A percentile compares a stretch with the other conserved stretches of the same genome.
Evolutionary conservation across 1,284 basidiomycete genomes (phyloP).

Genomic region (Ceratobasidium papillatum): DNA sequence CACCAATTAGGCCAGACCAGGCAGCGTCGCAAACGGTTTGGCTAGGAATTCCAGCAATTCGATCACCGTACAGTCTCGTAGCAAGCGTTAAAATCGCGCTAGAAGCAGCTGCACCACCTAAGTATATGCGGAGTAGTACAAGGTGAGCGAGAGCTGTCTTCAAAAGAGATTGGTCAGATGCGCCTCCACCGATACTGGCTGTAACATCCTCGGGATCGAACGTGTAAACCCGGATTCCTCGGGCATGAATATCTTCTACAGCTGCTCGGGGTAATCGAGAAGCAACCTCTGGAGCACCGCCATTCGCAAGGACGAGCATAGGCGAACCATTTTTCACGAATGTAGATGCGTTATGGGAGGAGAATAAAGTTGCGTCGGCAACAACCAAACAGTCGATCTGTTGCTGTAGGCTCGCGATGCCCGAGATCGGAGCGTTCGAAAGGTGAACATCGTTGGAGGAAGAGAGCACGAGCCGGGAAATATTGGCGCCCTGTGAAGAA

Average conservation of each 20-base stretch:
- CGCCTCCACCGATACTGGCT: slow-evolving; percentile 49
- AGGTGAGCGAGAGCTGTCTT: slow-evolving; percentile 67
- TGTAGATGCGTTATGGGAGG: slow-evolving; percentile 68
- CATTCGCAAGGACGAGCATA: slow-evolving; percentile 68
- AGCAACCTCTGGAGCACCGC: slow-evolving; percentile 67
- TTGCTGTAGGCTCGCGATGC: slow-evolving; percentile 48
- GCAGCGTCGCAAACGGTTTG: slow-evolving; percentile 32
- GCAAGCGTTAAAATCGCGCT: slow-evolving; percentile 39
- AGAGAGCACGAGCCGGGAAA: slow-evolving; percentile 67
- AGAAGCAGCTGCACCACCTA: slow-evolving; percentile 67
- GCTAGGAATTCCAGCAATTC: slow-evolving; percentile 34
- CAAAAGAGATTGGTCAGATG: slow-evolving; percentile 52
- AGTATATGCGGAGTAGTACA: slow-evolving; percentile 75
- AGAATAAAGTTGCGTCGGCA: slow-evolving; percentile 72
- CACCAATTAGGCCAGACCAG: slow-evolving; percentile 41
- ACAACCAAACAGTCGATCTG: slow-evolving; percentile 70
- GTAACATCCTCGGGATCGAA: slow-evolving; percentile 64
- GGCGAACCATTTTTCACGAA: slow-evolving; percentile 66
- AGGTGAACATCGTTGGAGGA: slow-evolving; percentile 53
- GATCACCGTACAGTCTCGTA: slow-evolving; percentile 43
- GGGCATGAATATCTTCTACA: slow-evolving; percentile 56
- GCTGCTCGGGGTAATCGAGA: slow-evolving; percentile 62
- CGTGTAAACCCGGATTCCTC: slow-evolving; percentile 65
- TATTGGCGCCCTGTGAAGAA: slow-evolving; percentile 69
- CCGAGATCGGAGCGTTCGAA: slow-evolving; percentile 12